phyloP scores from a whole-genome alignment of 2,329 filamentous ascomycete genomes.

The Claviceps arundinis region DNA sequence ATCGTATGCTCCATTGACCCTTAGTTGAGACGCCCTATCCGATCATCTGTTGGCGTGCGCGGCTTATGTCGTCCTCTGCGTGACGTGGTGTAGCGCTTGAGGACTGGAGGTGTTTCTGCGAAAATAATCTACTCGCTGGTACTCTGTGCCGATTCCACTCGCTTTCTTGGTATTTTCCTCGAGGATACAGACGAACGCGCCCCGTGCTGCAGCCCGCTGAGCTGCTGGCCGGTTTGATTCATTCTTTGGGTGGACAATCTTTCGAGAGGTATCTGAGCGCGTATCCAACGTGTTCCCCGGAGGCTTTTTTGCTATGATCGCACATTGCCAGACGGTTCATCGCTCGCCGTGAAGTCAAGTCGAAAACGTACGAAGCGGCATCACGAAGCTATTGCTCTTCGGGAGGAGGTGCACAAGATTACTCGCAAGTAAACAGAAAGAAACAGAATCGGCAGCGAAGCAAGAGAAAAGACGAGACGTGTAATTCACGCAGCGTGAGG shows the following conservation, averaged over 20 bases:
- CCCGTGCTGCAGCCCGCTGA: background rate
- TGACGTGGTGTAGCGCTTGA: background rate
- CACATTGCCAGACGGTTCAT: background rate
- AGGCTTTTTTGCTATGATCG: background rate
- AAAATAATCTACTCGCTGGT: conserved; percentile 16
- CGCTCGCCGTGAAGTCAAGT: background rate
- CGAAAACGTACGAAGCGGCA: background rate
- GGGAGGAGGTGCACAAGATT: background rate
- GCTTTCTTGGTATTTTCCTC: conserved; percentile 19
- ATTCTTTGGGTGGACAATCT: too few species aligned
- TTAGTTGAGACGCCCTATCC: background rate
- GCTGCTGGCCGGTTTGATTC: background rate
- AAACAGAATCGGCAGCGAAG: background rate
- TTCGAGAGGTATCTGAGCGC: too few species aligned
- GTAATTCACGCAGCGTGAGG: background rate
- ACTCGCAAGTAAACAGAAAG: background rate
- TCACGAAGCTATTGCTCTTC: background rate
- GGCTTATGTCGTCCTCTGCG: background rate
- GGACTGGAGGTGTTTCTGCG: background rate
- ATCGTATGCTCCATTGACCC: background rate
- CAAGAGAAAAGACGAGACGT: background rate
- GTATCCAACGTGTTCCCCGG: background rate
- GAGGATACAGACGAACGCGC: background rate
- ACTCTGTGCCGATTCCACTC: conserved; percentile 43
- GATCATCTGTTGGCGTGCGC: background rate